Evolutionary conservation across 1,139 yeast genomes (phyloP).

Genomic region (Lizanozyma gosingica): DNA sequence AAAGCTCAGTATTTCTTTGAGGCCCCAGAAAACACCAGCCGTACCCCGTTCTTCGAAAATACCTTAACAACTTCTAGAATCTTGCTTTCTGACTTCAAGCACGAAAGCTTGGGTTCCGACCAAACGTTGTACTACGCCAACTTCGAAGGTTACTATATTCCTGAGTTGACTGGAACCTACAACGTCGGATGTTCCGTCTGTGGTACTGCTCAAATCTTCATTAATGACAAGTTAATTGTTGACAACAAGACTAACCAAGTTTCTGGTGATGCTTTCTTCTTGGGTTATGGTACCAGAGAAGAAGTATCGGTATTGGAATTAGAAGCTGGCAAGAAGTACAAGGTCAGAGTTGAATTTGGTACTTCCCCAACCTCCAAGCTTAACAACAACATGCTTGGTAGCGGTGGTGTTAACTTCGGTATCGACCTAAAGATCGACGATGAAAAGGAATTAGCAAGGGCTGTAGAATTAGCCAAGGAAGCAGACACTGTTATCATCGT

Average conservation of each 20-base stretch:
- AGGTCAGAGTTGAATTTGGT: constrained; percentile 42
- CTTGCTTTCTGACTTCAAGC: constrained; percentile 41
- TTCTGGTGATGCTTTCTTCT: constrained; percentile 23
- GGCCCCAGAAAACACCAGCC: constrained; percentile 23
- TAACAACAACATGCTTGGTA: constrained; percentile 24
- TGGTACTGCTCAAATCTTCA: constrained; percentile 28
- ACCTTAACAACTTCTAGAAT: constrained; percentile 25
- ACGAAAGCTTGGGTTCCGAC: constrained; percentile 15
- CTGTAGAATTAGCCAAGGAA: constrained; percentile 20
- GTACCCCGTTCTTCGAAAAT: constrained; percentile 29
- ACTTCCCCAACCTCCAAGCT: constrained; percentile 35
- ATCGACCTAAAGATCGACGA: constrained; percentile 11
- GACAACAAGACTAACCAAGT: constrained; percentile 27
- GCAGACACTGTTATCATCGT: constrained; percentile 30
- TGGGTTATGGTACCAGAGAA: constrained; percentile 45
- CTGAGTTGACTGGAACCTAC: constrained; percentile 21
- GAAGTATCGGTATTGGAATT: constrained; percentile 29
- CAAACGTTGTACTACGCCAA: constrained; percentile 18
- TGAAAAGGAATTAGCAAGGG: constrained; percentile 22
- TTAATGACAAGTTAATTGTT: constrained; percentile 23
- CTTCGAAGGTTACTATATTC: constrained; percentile 16
- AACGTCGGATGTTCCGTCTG: constrained; percentile 23
- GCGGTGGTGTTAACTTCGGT: constrained; percentile 16
- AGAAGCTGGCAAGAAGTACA: constrained; percentile 33
- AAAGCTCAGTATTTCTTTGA: constrained; percentile 27